Evolutionary conservation across 148 eudicot species (phyloP), one percentile per base, ranked within the genome.

Genomic region (Rhododendron henanense): DNA sequence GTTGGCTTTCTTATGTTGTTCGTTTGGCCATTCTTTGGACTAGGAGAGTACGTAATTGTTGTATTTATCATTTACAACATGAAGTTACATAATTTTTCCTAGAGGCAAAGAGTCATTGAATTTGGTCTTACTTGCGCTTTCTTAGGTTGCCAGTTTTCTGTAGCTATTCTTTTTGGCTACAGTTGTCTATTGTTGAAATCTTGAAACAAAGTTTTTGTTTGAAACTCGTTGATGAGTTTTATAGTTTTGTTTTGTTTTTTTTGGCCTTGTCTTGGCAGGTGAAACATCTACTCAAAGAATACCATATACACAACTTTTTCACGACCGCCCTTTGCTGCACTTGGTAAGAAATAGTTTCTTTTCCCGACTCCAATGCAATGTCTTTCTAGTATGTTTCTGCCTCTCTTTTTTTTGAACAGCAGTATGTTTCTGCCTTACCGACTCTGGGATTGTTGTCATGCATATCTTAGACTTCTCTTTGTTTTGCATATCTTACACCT

Each of bases 281-380:
- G 75, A 79, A 47, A 83, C 35, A 57, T 57, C 14, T 77, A 59
- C 82, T 83, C 85, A 28, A 44, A 77, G 85, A 86, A 61, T 86
- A 59, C 48, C 63, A 16, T 1, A 48, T 13, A 44, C 71, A 57
- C 78, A 78, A 7, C 76, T 76, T 77, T 84, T 37, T 76, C 80
- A 59, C 19, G 23, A 35, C 18, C 84, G 82, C 71, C 88, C 65
- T 55, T 83, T 76, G 59, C 85, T 59, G 85, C 76, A 75, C 41
- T 59, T 86, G 85, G 88, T 86, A 67, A 86, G 85, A 82, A n/a
- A 23, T 86, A 19, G 37, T 9, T 73, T 73, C 19, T 73, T n/a
- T 67, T 11, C 74, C 13, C 13, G 41, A 14, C 23, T 71, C 10
- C 45, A 53, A 79, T 0, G 21, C 47, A 23, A 48, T 67, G 35